Evolutionary conservation across 305 asterid species (phyloP).

Genomic region (Ilex paraguariensis): DNA sequence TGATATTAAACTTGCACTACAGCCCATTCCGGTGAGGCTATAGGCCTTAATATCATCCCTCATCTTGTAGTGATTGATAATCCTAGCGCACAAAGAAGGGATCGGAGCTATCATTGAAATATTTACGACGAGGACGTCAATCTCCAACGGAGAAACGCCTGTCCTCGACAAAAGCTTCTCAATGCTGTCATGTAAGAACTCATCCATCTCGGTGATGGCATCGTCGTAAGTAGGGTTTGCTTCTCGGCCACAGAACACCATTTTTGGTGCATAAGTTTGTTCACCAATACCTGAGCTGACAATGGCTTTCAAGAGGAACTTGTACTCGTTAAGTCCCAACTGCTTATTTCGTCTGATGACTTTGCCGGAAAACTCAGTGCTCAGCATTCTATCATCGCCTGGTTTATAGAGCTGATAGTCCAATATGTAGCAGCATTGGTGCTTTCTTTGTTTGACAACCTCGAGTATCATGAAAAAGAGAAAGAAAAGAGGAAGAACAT

Average conservation of each 20-base stretch:
- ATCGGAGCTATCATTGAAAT: slow-evolving; percentile 55
- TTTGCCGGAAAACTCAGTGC: slow-evolving; percentile 53
- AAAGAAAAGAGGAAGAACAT: slow-evolving; percentile 32
- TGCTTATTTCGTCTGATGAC: slow-evolving; percentile 52
- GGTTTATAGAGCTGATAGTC: slow-evolving; percentile 80
- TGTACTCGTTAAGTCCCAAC: slow-evolving; percentile 61
- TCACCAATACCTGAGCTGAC: slow-evolving; percentile 91
- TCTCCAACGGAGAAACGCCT: slow-evolving; percentile 36
- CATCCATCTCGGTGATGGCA: slow-evolving; percentile 55
- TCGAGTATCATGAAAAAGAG: slow-evolving; percentile 29
- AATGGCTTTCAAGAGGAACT: slow-evolving; percentile 64
- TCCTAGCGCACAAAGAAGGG: slow-evolving; percentile 56
- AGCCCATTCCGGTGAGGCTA: slow-evolving; percentile 79
- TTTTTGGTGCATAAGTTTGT: slow-evolving; percentile 72
- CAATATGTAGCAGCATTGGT: slow-evolving; percentile 54
- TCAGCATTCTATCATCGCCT: slow-evolving; percentile 44
- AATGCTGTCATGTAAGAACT: slow-evolving; percentile 46
- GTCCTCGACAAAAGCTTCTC: slow-evolving; percentile 35
- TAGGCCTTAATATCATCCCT: slow-evolving; percentile 60
- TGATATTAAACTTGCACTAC: slow-evolving; percentile 70
- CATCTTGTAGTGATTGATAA: slow-evolving; percentile 55
- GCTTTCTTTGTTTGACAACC: slow-evolving; percentile 22
- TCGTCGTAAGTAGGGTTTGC: slow-evolving; percentile 39
- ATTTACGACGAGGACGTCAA: slow-evolving; percentile 70
- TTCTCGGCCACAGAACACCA: slow-evolving; percentile 62